phyloP scores from a whole-genome alignment of 2,329 filamentous ascomycete species.

The Trichoderma sp. region DNA sequence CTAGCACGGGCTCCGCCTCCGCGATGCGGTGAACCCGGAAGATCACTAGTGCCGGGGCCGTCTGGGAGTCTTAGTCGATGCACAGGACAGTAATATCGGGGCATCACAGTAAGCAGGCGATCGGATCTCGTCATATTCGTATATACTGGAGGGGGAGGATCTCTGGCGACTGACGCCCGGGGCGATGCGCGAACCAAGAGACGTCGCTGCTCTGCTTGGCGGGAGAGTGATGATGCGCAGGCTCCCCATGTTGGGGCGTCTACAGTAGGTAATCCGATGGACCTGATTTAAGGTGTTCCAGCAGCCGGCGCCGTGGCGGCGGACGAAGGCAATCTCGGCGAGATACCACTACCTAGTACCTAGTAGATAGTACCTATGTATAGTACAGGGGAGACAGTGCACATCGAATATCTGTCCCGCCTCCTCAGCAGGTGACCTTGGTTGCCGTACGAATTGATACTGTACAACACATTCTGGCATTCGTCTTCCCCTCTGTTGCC shows the following conservation, averaged over 20 bases:
- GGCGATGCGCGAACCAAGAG: neutral
- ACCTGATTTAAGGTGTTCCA: too few species aligned
- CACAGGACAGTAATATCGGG: constrained; percentile 9
- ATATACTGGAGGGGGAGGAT: neutral
- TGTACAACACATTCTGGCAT: too few species aligned
- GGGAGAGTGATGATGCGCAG: neutral
- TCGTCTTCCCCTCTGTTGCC: too few species aligned
- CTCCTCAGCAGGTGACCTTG: neutral
- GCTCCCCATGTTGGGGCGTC: neutral
- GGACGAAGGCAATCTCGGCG: too few species aligned
- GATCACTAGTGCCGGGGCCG: constrained; percentile 5
- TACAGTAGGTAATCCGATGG: neutral
- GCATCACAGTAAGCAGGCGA: constrained; percentile 14
- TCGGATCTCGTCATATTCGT: neutral
- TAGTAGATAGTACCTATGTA: too few species aligned
- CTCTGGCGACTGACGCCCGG: neutral
- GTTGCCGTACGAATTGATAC: neutral
- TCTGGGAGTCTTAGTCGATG: constrained; percentile 17
- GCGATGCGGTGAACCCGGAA: constrained; percentile 3
- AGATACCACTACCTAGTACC: too few species aligned
- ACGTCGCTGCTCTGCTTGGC: neutral
- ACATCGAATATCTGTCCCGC: too few species aligned
- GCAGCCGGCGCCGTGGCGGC: too few species aligned
- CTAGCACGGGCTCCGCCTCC: constrained; percentile 11
- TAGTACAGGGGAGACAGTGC: too few species aligned